Base-by-base conservation (phyloP, 192 early-diverging fungal genomes). In the Coemansia sp. region DNA sequence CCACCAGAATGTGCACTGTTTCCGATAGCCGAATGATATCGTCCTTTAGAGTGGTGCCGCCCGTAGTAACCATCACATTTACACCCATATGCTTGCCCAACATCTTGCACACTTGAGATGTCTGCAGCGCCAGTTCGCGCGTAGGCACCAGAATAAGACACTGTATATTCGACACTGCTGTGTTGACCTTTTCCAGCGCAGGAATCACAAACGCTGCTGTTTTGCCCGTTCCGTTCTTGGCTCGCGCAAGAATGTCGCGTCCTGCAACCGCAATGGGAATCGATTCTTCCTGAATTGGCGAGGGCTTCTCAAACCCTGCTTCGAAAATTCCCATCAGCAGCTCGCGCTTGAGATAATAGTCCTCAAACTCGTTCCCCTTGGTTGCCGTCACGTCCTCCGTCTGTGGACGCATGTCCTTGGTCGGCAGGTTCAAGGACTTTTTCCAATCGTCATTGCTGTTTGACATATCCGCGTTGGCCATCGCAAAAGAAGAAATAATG, bases 281-380 rank as follows among this genome's bases (percentile, higher is more conserved):
- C 20, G 94, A 85, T 79, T 97, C 97, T 81, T 99, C 97, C 70
- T 98, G 97, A 76, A 99, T 98, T 23, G 97, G 95, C 46, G 91
- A 92, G 21, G 97, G 97, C 28, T 88, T 81, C 67, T 99, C 97
- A 64, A 99, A 98, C 46, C 97, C 97, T 21, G 93, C 93, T 79
- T 98, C 95, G 66, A 96, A 97, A 64, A 99, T 94, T 21, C 94
- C 96, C 96, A 99, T 99, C 42, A 96, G 77, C 45, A 99, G 81
- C 68, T 96, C 92, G 40, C 94, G 86, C 75, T 94, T 96, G 41
- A 99, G 81, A 76, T 90, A 96, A 73, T 96, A 99, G 76, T 99
- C 97, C 73, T 98, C 94, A 71, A 99, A 99, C 64, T 96, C 93
- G 74, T 98, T 98, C 50, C 97, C 97, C 80, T 99, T 98, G 51